A percentile compares a stretch with the other conserved stretches of the same genome.
phyloP scores from a whole-genome alignment of 345 rosid genomes.

The Salix koriyanagi region DNA sequence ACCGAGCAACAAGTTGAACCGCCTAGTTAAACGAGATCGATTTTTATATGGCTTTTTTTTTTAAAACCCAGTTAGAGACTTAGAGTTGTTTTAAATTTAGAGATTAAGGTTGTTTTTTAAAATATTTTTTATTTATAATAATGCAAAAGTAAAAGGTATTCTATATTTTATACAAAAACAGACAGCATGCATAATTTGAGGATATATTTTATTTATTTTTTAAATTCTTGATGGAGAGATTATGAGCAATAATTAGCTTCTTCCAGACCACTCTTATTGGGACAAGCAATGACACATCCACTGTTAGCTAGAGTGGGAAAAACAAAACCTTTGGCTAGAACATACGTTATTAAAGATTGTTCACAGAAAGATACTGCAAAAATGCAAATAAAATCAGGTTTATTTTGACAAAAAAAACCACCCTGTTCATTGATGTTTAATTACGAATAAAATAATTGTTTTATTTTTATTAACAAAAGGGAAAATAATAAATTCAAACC shows the following conservation, averaged over 20 bases:
- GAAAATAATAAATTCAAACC: not conserved
- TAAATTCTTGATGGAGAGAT: not conserved
- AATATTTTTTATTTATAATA: not conserved
- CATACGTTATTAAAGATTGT: not conserved
- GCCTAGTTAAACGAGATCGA: accelerated
- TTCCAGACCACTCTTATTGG: no score
- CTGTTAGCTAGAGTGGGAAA: no score
- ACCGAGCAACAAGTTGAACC: no score
- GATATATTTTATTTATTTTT: not conserved
- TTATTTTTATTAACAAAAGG: not conserved
- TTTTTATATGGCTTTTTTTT: no score
- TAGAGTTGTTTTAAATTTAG: no score
- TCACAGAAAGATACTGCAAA: not conserved
- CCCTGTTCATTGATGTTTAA: not conserved
- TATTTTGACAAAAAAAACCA: not conserved
- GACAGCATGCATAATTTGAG: not conserved
- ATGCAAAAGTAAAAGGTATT: not conserved
- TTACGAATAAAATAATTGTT: not conserved
- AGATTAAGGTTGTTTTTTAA: no score
- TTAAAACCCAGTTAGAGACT: no score
- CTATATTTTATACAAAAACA: no score
- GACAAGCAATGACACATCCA: no score
- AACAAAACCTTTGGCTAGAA: not conserved
- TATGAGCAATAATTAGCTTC: not conserved
- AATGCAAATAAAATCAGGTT: not conserved